Conservation (phyloP, 495 filamentous ascomycete species). For the Hyaloscypha variabilis region DNA sequence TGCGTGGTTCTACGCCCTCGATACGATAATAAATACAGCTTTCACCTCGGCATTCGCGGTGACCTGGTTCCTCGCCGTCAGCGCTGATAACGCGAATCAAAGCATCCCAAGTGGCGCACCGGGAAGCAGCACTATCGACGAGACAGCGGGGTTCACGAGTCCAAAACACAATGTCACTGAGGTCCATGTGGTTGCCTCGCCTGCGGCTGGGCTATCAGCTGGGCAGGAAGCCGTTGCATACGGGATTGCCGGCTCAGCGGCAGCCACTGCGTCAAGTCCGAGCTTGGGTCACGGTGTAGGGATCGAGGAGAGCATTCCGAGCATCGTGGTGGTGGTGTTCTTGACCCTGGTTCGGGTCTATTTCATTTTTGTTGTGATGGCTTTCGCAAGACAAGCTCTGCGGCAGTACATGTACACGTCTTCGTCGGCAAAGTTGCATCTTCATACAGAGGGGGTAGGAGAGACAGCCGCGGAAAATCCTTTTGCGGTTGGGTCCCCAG, state of each 20-base stretch:
- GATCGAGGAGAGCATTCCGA: constrained; percentile 71
- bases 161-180: constrained; percentile 63
- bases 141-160: constrained; percentile 69
- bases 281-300: constrained; percentile 40
- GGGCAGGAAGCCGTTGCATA: constrained; percentile 56
- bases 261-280: constrained; percentile 13
- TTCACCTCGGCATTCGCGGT: constrained; percentile 81
- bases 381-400: constrained; percentile 74
- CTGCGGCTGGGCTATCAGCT: constrained; percentile 40
- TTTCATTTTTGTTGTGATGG: constrained; percentile 76
- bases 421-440: constrained; percentile 48
- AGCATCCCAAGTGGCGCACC: constrained; percentile 37
- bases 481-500: constrained; percentile 65
- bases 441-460: constrained; percentile 42
- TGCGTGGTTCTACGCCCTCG: constrained; percentile 78
- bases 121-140: constrained; percentile 56
- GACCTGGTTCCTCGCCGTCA: constrained; percentile 78
- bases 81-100: constrained; percentile 43
- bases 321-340: constrained; percentile 69
- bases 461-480: constrained; percentile 64
- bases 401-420: constrained; percentile 58
- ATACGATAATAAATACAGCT: constrained; percentile 73
- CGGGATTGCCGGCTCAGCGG: constrained; percentile 35
- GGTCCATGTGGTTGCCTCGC: constrained; percentile 50
- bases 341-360: constrained; percentile 77